Conservation (phyloP, 2,329 filamentous ascomycete genomes). For the Cladosporium cucumerinum region DNA sequence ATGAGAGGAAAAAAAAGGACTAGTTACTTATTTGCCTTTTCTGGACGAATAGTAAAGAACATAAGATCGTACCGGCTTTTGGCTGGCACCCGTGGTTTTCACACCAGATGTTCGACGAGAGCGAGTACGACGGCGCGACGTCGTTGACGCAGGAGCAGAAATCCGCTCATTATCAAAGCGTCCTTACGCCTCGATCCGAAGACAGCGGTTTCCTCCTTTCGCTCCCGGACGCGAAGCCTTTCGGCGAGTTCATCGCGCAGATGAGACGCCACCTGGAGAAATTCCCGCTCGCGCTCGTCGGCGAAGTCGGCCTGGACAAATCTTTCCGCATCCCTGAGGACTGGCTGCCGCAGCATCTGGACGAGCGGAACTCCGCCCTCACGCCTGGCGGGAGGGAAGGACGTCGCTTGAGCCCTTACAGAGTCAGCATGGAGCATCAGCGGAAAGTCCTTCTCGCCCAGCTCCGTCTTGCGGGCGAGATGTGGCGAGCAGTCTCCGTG, state of each 20-base stretch:
- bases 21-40: neutral
- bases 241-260: constrained; percentile 57
- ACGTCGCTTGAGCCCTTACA: constrained; percentile 62
- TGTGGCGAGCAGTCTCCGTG: constrained; percentile 63
- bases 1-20: no score
- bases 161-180: constrained; percentile 62
- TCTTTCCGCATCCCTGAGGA: constrained; percentile 68
- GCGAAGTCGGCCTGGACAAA: constrained; percentile 76
- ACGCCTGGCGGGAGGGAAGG: constrained; percentile 71
- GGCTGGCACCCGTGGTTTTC: constrained; percentile 90
- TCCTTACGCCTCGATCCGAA: constrained; percentile 58
- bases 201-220: constrained; percentile 47
- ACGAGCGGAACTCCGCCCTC: constrained; percentile 46
- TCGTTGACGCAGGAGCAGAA: constrained; percentile 43
- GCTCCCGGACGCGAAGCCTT: constrained; percentile 59
- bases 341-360: constrained; percentile 45
- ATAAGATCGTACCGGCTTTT: constrained; percentile 66
- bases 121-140: constrained; percentile 31
- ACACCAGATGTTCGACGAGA: constrained; percentile 67
- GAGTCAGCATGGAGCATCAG: constrained; percentile 68
- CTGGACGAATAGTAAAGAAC: constrained; percentile 27
- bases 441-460: constrained; percentile 63
- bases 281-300: constrained; percentile 65
- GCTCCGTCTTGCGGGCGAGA: constrained; percentile 66
- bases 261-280: constrained; percentile 55